Conservation (phyloP, 2,329 filamentous ascomycete genomes). For the Fusarium ramigenum region DNA sequence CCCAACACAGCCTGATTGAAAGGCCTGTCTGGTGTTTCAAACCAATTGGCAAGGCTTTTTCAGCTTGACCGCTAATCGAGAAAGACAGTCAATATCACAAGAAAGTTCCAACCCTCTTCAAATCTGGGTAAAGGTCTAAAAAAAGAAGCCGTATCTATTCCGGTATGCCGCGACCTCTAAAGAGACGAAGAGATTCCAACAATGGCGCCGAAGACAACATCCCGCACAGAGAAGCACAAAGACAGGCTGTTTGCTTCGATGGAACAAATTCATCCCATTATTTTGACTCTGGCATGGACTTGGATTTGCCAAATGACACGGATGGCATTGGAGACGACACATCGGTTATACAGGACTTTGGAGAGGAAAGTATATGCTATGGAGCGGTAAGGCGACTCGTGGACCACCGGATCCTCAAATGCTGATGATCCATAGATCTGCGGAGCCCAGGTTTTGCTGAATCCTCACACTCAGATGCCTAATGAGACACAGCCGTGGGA, state of each 20-base stretch:
- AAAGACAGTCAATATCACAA: rapidly evolving
- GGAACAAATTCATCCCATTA: rapidly evolving
- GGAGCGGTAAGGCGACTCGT: background rate
- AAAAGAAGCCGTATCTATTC: no score
- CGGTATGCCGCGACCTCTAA: background rate
- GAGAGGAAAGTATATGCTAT: background rate
- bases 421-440: background rate
- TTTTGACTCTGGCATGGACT: background rate
- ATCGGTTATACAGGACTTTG: no score
- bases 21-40: rapidly evolving
- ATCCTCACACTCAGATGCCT: rapidly evolving
- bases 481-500: background rate
- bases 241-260: rapidly evolving
- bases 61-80: background rate
- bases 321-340: rapidly evolving
- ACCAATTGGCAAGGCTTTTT: background rate
- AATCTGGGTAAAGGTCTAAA: no score
- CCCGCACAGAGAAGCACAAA: background rate
- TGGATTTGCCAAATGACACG: background rate
- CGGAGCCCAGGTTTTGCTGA: background rate
- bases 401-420: rapidly evolving
- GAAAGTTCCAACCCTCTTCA: no score
- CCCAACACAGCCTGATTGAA: background rate
- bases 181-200: background rate
- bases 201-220: background rate